These are phyloP conservation scores for Phytophthora capsici DNA, from an alignment of 352 stramenopile species.

Conservation along the genomic window DNA sequence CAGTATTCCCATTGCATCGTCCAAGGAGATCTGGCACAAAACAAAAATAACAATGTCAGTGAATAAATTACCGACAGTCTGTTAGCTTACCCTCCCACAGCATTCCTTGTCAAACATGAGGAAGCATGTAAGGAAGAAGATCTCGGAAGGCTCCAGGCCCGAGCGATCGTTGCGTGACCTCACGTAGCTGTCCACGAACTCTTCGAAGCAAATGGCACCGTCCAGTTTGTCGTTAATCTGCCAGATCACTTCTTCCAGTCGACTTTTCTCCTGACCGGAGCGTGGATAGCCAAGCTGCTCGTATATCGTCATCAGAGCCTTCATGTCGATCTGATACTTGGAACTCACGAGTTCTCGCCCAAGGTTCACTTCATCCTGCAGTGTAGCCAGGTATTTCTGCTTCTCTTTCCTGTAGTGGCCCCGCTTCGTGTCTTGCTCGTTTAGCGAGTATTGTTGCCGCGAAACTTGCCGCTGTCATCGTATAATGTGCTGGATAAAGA, in stretches of 20 bases:
- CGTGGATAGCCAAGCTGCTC: slow-evolving; percentile 58
- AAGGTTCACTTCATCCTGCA: slow-evolving; percentile 66
- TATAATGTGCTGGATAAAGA: neutral
- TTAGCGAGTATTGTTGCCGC: slow-evolving; percentile 24
- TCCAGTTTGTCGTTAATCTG: slow-evolving; percentile 84
- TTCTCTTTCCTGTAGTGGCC: slow-evolving; percentile 49
- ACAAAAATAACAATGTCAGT: neutral
- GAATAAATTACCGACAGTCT: neutral
- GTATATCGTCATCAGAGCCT: slow-evolving; percentile 57
- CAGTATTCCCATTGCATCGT: slow-evolving; percentile 85
- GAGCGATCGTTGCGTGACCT: slow-evolving; percentile 66
- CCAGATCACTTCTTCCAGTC: slow-evolving; percentile 78
- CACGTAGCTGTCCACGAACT: slow-evolving; percentile 80
- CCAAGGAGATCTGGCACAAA: slow-evolving; percentile 61
- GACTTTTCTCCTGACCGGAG: slow-evolving; percentile 43
- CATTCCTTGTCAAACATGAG: slow-evolving; percentile 86
- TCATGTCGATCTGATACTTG: slow-evolving; percentile 59
- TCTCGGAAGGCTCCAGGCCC: slow-evolving; percentile 70
- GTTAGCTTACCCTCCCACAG: slow-evolving; percentile 55
- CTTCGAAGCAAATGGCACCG: slow-evolving; percentile 71
- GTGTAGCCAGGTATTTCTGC: slow-evolving; percentile 48
- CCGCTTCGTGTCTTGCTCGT: slow-evolving; percentile 41
- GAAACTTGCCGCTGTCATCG: slow-evolving; percentile 20
- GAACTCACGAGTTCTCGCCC: slow-evolving; percentile 60
- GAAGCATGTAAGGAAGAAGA: slow-evolving; percentile 87